Evolutionary conservation across 2,329 filamentous ascomycete species (phyloP), one percentile per base, ranked within the genome.

Genomic region (Xylaria arbuscula): DNA sequence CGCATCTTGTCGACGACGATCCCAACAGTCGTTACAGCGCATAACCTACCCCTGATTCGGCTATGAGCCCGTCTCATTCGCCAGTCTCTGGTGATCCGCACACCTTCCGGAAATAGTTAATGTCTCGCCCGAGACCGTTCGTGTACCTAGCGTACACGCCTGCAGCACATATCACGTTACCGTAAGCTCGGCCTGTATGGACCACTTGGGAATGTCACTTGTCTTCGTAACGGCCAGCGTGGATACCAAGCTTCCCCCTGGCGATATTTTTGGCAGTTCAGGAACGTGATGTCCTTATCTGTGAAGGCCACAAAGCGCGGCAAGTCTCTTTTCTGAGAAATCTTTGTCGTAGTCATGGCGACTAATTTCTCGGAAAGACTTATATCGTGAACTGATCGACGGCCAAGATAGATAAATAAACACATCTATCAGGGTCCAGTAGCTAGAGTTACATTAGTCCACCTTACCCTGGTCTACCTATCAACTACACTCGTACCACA

Each of bases 71-170:
- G 15, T 54, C 45, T 40, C 15, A 62, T 58, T 59, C 36, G 38
- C 22, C 11, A n/a, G 32, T 40, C 45, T 28, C n/a, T 53, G 32
- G 10, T 62, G 53, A 40, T 53, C 47, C 22, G 28, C 19, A 36
- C 36, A 67, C 64, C 64, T 67, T 62, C 64, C 64, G 10, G n/a
- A 66, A 62, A 32, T n/a, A 62, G 45, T 28, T 62, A 57, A 56
- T 38, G 24, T 6, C 24, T 10, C 22, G 42, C 8, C 24, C 13
- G 28, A 32, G 8, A 59, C 28, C 45, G 10, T 28, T 28, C 28
- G 28, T 28, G 28, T 28, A 28, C 28, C 28, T 28, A 28, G 28
- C 28, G 28, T 28, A 28, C 28, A 5, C 28, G 28, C 28, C 28
- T 28, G 28, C 28, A 28, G 40, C 40, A 4, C 40, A 15, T 45